phyloP scores from a whole-genome alignment of 805 yeast genomes.

The Sugiyamaella mastotermitis region DNA sequence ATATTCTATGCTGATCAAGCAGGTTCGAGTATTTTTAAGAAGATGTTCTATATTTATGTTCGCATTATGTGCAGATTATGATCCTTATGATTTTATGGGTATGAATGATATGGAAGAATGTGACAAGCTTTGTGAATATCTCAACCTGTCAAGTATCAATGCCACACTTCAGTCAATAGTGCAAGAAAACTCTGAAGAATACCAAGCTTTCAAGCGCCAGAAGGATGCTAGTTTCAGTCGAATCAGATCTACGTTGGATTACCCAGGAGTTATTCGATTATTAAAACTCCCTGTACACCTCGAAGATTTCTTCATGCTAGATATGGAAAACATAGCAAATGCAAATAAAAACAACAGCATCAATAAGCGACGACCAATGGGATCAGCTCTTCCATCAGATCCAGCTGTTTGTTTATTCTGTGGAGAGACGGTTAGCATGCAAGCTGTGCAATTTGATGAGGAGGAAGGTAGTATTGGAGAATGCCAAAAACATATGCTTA shows the following conservation, averaged over 20 bases:
- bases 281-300: constrained; percentile 60
- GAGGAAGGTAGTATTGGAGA: constrained; percentile 57
- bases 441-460: constrained; percentile 41
- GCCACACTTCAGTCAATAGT: constrained; percentile 16
- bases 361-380: neutral
- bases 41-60: constrained; percentile 51
- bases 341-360: neutral
- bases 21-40: constrained; percentile 60
- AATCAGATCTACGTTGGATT: constrained; percentile 35
- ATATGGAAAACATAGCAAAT: neutral
- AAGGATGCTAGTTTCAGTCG: neutral
- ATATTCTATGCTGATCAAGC: constrained; percentile 49
- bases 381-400: constrained; percentile 37
- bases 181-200: neutral
- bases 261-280: constrained; percentile 60
- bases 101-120: constrained; percentile 40
- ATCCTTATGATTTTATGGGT: constrained; percentile 26
- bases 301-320: constrained; percentile 57
- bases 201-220: neutral
- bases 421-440: constrained; percentile 63
- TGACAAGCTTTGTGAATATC: constrained; percentile 44
- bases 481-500: constrained; percentile 65
- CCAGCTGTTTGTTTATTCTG: constrained; percentile 88
- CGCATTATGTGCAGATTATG: constrained; percentile 44
- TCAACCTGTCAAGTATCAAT: constrained; percentile 38